Base-by-base conservation (phyloP, 306 rosid genomes). In the Rosa persica region DNA sequence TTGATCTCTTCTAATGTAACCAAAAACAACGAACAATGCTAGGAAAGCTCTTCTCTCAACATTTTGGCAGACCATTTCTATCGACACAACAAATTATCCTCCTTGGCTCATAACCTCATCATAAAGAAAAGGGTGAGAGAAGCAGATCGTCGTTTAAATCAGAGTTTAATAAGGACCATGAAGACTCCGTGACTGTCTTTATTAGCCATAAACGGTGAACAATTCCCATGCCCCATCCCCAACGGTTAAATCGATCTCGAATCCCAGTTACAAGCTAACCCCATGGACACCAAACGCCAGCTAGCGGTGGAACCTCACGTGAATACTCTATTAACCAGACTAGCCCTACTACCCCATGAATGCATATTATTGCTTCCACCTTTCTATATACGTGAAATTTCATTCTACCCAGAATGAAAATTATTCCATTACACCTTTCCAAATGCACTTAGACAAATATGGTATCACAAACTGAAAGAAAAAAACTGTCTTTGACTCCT, bases 151-250 rank as follows among this genome's bases (percentile, higher is more conserved):
- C 12, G 11, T 43, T 43, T 30, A 30, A 30, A 2, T 30, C 27
- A 12, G 48, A 4, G 52, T 62, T 78, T 55, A 54, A 67, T 20
- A 67, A 12, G 27, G 25, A 74, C 40, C 75, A 25, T 66, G 79
- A 42, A 74, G 65, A 65, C 58, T 80, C 70, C 79, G 83, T 85
- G 88, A 67, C 11, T 6, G 73, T n/a, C 39, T 52, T 81, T 54
- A 85, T 54, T 16, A 66, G 77, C 58, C 62, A 42, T 64, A 62
- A 78, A 74, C 81, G 85, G 85, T 78, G 81, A 72, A 58, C 67
- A 19, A 43, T 36, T 40, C 70, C 7, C 44, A 44, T 52, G 25
- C 40, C 48, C 51, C 23, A 5, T 16, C 3, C 46, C 65, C 76
- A 73, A 72, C 76, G 76, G 76, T 52, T 27, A 27, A 27, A 27